Evolutionary conservation across 345 rosid species (phyloP), one percentile per base, ranked within the genome.

Genomic region (Acer yangbiense): DNA sequence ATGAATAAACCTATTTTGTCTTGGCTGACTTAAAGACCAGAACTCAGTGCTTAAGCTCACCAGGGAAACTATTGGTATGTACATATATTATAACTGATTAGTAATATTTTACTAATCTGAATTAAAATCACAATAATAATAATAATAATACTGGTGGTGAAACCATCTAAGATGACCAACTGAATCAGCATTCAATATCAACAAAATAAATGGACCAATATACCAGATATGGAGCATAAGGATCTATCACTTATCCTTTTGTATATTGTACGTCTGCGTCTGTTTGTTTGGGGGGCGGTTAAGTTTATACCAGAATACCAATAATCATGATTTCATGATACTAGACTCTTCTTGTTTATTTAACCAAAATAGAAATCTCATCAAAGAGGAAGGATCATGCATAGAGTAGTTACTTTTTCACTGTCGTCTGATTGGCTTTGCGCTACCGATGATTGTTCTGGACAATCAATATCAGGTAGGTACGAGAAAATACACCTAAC

Each of bases 401-500:
- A 6, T 41, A 65, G 41, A 39, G 58, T 55, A 69, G 21, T 83
- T 82, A 90, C 94, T 90, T 83, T 77, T 84, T 66, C 80, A 6
- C 60, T 61, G 44, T 27, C 54, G 7, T 35, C 52, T 46, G 77
- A 46, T 57, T 76, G 29, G 69, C 75, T 76, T 86, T 71, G 75
- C 72, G 71, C 77, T 73, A 69, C 46, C 75, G 76, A 65, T 54
- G 74, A 61, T 39, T 58, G 58, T 43, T 79, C 79, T 6, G 75
- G 10, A 29, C 80, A 75, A 65, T 73, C 71, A 75, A 87, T 73
- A 82, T 79, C 82, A 71, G 90, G 93, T 57, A 92, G 91, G 65
- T 81, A 85, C n/a, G 88, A 88, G 82, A 90, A 92, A 78, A 92
- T 89, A 79, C 93, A 90, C 73, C 91, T 88, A 58, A 92, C 83